A percentile compares a stretch with the other conserved stretches of the same genome.
These are phyloP conservation scores for Rhododendron ferrugineum DNA, from an alignment of 148 eudicot species.

Conservation along the genomic window DNA sequence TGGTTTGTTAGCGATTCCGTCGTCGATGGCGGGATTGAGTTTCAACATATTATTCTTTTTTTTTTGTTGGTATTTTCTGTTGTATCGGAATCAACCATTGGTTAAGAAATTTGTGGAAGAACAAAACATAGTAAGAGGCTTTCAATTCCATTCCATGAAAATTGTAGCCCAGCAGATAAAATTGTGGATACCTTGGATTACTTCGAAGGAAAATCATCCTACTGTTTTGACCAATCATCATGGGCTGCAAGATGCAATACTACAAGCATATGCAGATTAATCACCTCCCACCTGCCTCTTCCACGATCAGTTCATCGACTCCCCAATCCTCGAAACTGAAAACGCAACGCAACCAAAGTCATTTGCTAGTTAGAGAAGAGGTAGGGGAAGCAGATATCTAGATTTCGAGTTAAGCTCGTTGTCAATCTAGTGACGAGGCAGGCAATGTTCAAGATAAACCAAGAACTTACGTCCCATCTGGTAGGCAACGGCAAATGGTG, in stretches of 20 bases:
- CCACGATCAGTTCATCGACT: constrained; percentile 90
- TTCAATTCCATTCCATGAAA: no score
- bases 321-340: constrained; percentile 98
- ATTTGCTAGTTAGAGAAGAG: background rate
- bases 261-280: constrained; percentile 15
- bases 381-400: background rate
- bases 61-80: background rate
- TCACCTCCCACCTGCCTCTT: constrained; percentile 95
- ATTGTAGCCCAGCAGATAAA: no score
- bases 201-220: background rate
- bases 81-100: background rate
- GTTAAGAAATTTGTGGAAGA: no score
- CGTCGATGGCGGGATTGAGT: background rate
- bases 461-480: constrained; percentile 72
- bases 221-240: no score
- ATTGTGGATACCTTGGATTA: background rate
- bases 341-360: no score
- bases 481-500: constrained; percentile 89
- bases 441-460: background rate
- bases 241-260: no score
- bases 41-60: background rate
- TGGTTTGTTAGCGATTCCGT: background rate
- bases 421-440: background rate
- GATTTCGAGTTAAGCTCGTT: background rate
- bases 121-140: no score